phyloP scores from a whole-genome alignment of 23 red algal species.

The Gracilariopsis chorda region DNA sequence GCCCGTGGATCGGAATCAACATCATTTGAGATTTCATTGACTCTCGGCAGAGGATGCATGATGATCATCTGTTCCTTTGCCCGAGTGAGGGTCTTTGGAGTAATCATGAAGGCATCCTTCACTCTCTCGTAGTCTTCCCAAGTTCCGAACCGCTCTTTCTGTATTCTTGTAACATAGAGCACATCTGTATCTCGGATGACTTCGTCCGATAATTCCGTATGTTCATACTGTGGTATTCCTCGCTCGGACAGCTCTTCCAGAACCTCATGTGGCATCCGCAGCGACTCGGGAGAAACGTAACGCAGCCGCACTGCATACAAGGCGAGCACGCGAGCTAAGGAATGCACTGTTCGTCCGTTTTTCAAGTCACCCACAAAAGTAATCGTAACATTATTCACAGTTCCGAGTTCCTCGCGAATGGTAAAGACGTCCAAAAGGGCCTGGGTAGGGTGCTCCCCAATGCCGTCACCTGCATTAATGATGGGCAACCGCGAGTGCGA shows the following conservation, averaged over 20 bases:
- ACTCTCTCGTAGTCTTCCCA: constrained; percentile 72
- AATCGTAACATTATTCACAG: constrained; percentile 93
- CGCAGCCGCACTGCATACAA: constrained; percentile 81
- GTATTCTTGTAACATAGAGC: constrained; percentile 91
- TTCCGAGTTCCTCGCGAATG: constrained; percentile 99
- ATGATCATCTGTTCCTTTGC: constrained; percentile 98
- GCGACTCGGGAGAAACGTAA: constrained; percentile 83
- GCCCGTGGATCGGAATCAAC: constrained; percentile 95
- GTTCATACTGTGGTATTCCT: constrained; percentile 88
- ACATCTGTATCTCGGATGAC: constrained; percentile 88
- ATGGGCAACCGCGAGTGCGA: constrained; percentile 58
- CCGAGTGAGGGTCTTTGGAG: constrained; percentile 78
- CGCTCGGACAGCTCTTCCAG: constrained; percentile 76
- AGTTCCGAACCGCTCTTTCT: constrained; percentile 82
- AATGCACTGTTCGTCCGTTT: constrained; percentile 96
- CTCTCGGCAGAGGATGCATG: constrained; percentile 96
- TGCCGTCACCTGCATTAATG: constrained; percentile 96
- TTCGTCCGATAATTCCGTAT: constrained; percentile 48
- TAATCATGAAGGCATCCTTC: constrained; percentile 72
- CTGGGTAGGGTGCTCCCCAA: constrained; percentile 98
- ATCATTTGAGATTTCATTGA: constrained; percentile 77
- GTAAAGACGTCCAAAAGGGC: constrained; percentile 98
- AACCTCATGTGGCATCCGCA: constrained; percentile 88
- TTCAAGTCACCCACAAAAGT: constrained; percentile 97
- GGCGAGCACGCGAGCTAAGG: constrained; percentile 81